phyloP scores from a whole-genome alignment of 257 asterid species.

The Capsicum baccatum region DNA sequence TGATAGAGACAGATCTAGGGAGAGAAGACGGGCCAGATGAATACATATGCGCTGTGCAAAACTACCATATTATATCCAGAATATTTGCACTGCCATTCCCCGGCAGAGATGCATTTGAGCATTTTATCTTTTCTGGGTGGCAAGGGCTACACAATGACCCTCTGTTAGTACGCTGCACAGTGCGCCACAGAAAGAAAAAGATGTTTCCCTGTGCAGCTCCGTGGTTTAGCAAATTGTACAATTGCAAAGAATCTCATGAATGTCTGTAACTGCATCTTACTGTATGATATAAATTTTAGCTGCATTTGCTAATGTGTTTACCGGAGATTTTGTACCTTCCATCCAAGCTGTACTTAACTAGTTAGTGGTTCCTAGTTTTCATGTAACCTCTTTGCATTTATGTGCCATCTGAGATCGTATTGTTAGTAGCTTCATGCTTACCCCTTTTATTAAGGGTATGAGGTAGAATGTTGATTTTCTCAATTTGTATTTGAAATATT shows the following conservation, averaged over 20 bases:
- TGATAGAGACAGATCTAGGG: constrained; percentile 70
- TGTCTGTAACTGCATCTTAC: neutral
- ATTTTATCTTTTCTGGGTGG: neutral
- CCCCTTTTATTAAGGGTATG: neutral
- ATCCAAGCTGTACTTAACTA: neutral
- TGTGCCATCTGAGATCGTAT: neutral
- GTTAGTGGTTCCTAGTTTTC: neutral
- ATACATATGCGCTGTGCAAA: constrained; percentile 9
- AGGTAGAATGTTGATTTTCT: neutral
- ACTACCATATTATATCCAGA: neutral
- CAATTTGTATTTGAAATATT: neutral
- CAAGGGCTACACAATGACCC: neutral
- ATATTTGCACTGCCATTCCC: neutral
- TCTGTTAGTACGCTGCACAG: neutral
- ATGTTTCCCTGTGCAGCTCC: neutral
- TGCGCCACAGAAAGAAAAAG: neutral
- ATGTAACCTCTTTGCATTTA: neutral
- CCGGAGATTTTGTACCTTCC: constrained; percentile 24
- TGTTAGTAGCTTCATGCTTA: constrained; percentile 17
- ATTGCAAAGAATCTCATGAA: constrained; percentile 26
- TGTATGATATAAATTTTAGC: neutral
- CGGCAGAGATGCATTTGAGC: neutral
- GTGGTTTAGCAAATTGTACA: constrained; percentile 13
- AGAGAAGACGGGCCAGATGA: constrained; percentile 70
- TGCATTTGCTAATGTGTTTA: constrained; percentile 23